phyloP scores from a whole-genome alignment of 495 filamentous ascomycete genomes.

The Aspergillus leporis region DNA sequence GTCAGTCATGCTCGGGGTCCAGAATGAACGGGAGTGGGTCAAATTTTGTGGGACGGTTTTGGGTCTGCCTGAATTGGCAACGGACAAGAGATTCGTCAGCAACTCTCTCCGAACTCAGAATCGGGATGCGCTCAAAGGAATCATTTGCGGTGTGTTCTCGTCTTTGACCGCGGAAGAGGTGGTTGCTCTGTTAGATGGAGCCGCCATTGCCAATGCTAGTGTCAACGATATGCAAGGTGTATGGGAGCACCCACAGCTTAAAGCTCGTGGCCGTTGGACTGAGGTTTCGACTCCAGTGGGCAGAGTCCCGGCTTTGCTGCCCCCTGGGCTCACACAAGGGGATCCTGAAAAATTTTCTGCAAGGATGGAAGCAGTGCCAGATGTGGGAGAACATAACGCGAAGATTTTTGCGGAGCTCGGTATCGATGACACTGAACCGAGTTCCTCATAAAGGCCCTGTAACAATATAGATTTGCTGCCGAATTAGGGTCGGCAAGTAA shows the following conservation, averaged over 20 bases:
- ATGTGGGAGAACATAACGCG: constrained; percentile 44
- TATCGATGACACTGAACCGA: constrained; percentile 4
- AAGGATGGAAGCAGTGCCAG: constrained; percentile 35
- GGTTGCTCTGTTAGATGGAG: constrained; percentile 31
- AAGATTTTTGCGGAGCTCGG: constrained; percentile 39
- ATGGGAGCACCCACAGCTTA: constrained; percentile 50
- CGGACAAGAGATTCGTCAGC: constrained; percentile 36
- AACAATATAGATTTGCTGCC: not conserved
- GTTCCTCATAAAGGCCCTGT: constrained; percentile 6
- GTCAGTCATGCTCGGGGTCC: constrained; percentile 55
- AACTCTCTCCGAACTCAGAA: constrained; percentile 37
- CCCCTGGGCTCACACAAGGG: constrained; percentile 34
- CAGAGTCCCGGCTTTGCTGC: constrained; percentile 41
- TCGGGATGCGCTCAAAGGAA: constrained; percentile 32
- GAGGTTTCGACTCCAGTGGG: constrained; percentile 45
- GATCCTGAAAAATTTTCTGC: constrained; percentile 22
- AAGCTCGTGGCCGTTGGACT: constrained; percentile 46
- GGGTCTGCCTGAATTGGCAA: constrained; percentile 26
- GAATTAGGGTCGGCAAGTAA: not conserved
- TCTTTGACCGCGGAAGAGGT: constrained; percentile 30
- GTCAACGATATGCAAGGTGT: constrained; percentile 52
- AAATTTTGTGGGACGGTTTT: constrained; percentile 47
- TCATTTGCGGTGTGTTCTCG: constrained; percentile 34
- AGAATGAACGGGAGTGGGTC: constrained; percentile 54
- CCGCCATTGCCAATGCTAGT: constrained; percentile 49